These are phyloP conservation scores for Ophiostoma angusticollis DNA, from an alignment of 2,329 filamentous ascomycete species.

Conservation along the genomic window DNA sequence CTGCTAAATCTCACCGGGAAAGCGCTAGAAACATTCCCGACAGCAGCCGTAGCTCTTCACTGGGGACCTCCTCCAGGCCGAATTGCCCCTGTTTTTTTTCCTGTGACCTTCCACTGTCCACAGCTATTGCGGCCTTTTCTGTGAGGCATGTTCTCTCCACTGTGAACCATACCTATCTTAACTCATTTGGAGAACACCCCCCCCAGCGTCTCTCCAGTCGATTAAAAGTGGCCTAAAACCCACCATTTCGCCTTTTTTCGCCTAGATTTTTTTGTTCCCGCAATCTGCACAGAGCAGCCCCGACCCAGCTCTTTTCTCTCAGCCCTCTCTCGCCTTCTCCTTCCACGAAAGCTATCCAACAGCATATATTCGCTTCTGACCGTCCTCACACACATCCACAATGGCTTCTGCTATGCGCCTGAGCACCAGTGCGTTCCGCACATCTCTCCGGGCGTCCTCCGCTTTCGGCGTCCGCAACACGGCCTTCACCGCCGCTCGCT, in stretches of 20 bases:
- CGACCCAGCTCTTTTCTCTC: neutral
- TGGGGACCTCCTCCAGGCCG: no score
- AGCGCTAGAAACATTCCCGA: no score
- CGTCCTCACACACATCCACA: conserved; percentile 21
- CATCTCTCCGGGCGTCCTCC: conserved; percentile 54
- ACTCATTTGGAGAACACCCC: conserved; percentile 5
- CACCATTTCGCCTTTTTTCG: conserved; percentile 13
- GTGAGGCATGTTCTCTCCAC: no score
- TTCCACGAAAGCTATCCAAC: no score
- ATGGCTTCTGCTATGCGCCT: conserved; percentile 81
- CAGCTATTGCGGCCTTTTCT: no score
- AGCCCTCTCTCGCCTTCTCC: conserved; percentile 17
- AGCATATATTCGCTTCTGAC: conserved; percentile 16
- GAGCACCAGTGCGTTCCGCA: conserved; percentile 68
- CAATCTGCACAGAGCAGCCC: no score
- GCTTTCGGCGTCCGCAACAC: conserved; percentile 51
- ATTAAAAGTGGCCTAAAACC: conserved; percentile 9
- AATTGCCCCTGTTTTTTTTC: no score
- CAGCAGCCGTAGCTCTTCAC: no score
- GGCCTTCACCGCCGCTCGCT: conserved; percentile 72
- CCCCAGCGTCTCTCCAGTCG: conserved; percentile 6
- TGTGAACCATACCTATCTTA: conserved; percentile 2
- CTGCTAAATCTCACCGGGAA: no score
- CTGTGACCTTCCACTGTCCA: no score
- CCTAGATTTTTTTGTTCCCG: neutral